Conservation (phyloP, 768 basidiomycete genomes). For the Mycena rosella region DNA sequence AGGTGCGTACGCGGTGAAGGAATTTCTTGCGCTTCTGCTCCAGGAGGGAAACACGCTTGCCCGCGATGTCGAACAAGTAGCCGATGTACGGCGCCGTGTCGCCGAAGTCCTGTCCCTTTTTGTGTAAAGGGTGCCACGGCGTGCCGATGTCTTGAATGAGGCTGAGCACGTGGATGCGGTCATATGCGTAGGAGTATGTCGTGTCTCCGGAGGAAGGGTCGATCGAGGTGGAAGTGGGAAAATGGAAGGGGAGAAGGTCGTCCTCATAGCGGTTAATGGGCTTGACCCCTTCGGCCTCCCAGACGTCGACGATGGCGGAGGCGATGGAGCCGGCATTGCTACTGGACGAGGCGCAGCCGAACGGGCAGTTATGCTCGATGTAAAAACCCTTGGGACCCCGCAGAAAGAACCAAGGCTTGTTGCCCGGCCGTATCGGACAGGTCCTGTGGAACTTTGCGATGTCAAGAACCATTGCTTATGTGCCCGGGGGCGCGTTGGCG, state of each 20-base stretch:
- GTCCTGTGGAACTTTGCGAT: no score
- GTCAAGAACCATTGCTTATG: conserved; percentile 12
- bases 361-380: no score
- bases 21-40: conserved; percentile 35
- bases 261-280: conserved; percentile 46
- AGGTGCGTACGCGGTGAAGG: not conserved
- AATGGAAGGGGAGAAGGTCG: conserved; percentile 43
- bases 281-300: conserved; percentile 34
- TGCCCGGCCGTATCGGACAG: no score
- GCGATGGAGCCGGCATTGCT: no score
- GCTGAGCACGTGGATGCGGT: not conserved
- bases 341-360: no score
- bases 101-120: no score
- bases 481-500: conserved; percentile 9
- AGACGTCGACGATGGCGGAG: conserved; percentile 49
- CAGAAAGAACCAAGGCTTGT: no score
- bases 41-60: conserved; percentile 1
- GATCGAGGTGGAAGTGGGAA: no score
- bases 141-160: not conserved
- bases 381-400: no score
- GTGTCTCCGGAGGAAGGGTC: no score
- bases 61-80: not conserved
- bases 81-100: conserved; percentile 1
- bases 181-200: no score
- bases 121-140: conserved; percentile 2